These are phyloP conservation scores for Boletus austroedulis DNA, from an alignment of 1,284 basidiomycete species.

Conservation along the genomic window DNA sequence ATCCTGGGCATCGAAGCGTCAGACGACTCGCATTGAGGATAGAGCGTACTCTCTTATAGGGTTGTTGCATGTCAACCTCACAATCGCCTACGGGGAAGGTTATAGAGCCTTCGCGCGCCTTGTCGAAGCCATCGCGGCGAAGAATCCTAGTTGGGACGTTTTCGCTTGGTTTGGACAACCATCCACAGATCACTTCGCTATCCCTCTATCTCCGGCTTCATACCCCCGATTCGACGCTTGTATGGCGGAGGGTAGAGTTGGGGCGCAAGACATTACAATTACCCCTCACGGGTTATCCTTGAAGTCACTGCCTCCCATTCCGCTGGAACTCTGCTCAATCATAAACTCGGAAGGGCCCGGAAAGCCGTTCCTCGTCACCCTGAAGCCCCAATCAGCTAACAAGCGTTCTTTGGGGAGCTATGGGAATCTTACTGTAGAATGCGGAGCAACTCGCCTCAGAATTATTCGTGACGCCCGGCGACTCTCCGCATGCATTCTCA, in stretches of 20 bases:
- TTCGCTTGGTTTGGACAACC: slow-evolving; percentile 16
- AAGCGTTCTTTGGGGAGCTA: neutral
- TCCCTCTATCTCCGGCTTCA: slow-evolving; percentile 13
- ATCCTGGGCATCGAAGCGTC: slow-evolving; percentile 20
- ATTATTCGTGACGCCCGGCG: neutral
- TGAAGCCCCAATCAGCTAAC: neutral
- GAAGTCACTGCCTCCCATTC: slow-evolving; percentile 1
- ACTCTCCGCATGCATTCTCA: slow-evolving; percentile 6
- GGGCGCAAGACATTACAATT: neutral
- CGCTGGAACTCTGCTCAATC: neutral
- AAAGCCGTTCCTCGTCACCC: neutral
- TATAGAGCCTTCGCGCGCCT: slow-evolving; percentile 14
- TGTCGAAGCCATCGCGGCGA: slow-evolving; percentile 4
- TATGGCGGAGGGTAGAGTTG: slow-evolving; percentile 1
- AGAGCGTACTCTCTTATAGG: slow-evolving; percentile 18
- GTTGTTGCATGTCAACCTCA: slow-evolving; percentile 11
- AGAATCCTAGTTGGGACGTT: slow-evolving; percentile 13
- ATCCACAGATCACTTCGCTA: slow-evolving; percentile 13
- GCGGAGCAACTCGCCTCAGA: neutral
- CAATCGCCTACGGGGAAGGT: slow-evolving; percentile 1
- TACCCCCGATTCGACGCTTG: slow-evolving; percentile 3
- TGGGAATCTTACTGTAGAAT: neutral
- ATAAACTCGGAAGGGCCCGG: neutral
- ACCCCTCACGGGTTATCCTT: neutral
- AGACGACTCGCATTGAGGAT: slow-evolving; percentile 16